phyloP scores from a whole-genome alignment of 2,329 filamentous ascomycete genomes.

The Colletotrichum cordylinicola region DNA sequence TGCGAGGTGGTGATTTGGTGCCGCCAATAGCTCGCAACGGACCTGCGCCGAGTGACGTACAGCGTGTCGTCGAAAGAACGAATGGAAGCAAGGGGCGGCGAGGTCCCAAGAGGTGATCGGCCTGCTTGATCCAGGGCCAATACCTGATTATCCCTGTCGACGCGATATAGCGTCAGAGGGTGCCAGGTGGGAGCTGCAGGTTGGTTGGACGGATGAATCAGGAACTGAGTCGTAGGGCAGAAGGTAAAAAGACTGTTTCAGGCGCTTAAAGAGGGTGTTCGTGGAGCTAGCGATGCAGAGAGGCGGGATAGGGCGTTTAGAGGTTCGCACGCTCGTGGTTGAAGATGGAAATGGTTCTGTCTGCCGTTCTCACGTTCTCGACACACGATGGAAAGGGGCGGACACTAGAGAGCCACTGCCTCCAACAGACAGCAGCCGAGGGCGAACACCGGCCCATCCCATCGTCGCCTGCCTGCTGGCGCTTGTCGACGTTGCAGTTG shows the following conservation, averaged over 20 bases:
- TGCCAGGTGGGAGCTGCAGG: conserved; percentile 8
- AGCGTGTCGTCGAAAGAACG: neutral
- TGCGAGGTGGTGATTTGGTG: neutral
- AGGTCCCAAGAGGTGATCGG: conserved; percentile 13
- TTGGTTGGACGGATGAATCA: conserved; percentile 7
- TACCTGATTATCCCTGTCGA: conserved; percentile 22
- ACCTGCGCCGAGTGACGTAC: conserved; percentile 21
- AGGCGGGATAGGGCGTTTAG: neutral
- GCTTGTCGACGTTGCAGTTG: conserved; percentile 8
- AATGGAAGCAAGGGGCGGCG: conserved; percentile 6
- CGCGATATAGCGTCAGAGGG: conserved; percentile 19
- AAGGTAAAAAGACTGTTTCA: neutral
- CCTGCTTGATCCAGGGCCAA: conserved; percentile 19
- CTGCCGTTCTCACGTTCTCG: neutral
- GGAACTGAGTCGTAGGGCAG: conserved; percentile 17
- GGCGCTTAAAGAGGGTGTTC: neutral
- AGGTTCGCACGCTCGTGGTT: neutral
- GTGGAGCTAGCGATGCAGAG: neutral
- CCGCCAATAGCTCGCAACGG: conserved; percentile 7
- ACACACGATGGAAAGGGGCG: neutral
- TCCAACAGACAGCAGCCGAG: neutral
- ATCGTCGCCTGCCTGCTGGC: neutral
- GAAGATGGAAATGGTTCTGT: neutral
- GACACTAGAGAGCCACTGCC: neutral
- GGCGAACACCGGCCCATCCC: neutral